Evolutionary conservation across 2,329 filamentous ascomycete species (phyloP), one percentile per base, ranked within the genome.

Genomic region (Colletotrichum simmondsii): DNA sequence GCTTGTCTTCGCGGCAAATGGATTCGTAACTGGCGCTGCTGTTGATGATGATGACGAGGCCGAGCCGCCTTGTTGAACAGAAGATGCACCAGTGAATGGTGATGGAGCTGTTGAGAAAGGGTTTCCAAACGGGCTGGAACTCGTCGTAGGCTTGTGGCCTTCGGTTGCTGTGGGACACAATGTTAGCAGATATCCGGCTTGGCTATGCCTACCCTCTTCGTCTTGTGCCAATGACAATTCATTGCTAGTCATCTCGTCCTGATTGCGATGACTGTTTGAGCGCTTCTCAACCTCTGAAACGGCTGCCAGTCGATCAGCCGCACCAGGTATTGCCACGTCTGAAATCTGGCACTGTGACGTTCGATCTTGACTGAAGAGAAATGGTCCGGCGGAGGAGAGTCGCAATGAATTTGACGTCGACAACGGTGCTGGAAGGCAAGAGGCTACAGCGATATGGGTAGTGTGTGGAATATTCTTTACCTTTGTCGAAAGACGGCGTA

Each of bases 401-500:
- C 28, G 12, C 19, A 32, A 30, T 19, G 2, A 26, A 35, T n/a
- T 52, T 52, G 42, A 42, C 46, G 46, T 49, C 32, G 67, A 42
- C 37, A 28, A 19, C 24, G 56, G 28, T 3, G 8, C 22, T 60
- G 46, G 35, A 30, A 24, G 24, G 12, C 10, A 61, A 22, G 8
- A 32, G 37, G 59, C 26, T 54, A 30, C 28, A 57, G 12, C 19
- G 35, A n/a, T 24, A 42, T 26, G 61, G 42, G 35, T 58, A 28
- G 19, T 57, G 60, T 37, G 19, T 57, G 62, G 60, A 65, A 58
- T 24, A 28, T 60, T 70, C 66, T 71, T 71, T 73, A 73, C 71
- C 57, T 67, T 68, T 63, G 46, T 57, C 58, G 53, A 57, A 62
- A n/a, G 54, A 35, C 19, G 72, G 24, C 26, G 66, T 35, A 28